Percentiles rank a stretch among this genome's conserved stretches.
These are phyloP conservation scores for Annulohypoxylon nitens DNA, from an alignment of 495 filamentous ascomycete species.

Conservation along the genomic window DNA sequence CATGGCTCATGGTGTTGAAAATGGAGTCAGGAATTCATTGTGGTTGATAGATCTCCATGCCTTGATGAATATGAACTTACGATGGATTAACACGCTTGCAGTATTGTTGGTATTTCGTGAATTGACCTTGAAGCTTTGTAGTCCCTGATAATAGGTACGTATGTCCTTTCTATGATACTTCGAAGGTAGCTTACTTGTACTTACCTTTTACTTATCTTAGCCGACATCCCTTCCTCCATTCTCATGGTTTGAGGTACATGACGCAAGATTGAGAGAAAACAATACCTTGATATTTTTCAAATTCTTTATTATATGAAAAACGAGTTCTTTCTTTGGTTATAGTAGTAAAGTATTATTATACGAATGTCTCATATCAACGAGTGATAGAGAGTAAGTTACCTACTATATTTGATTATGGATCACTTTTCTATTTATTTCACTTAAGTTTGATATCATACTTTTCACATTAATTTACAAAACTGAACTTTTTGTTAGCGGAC, in stretches of 20 bases:
- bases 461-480: background rate
- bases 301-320: background rate
- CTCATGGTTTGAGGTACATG: background rate
- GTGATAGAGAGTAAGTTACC: no score
- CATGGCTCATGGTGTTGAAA: conserved; percentile 9
- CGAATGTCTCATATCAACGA: background rate
- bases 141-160: background rate
- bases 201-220: background rate
- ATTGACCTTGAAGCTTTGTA: background rate
- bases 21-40: background rate
- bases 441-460: background rate
- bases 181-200: background rate
- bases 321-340: background rate
- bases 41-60: conserved; percentile 31
- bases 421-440: background rate
- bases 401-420: background rate
- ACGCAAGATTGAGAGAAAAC: background rate
- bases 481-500: background rate
- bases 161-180: background rate
- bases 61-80: conserved; percentile 18
- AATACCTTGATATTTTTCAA: background rate
- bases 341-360: background rate
- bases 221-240: background rate
- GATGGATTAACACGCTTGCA: conserved; percentile 18
- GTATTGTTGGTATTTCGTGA: background rate